Evolutionary conservation across 2,329 filamentous ascomycete species (phyloP), one percentile per base, ranked within the genome.

Genomic region (Sarocladiaceae sp.): DNA sequence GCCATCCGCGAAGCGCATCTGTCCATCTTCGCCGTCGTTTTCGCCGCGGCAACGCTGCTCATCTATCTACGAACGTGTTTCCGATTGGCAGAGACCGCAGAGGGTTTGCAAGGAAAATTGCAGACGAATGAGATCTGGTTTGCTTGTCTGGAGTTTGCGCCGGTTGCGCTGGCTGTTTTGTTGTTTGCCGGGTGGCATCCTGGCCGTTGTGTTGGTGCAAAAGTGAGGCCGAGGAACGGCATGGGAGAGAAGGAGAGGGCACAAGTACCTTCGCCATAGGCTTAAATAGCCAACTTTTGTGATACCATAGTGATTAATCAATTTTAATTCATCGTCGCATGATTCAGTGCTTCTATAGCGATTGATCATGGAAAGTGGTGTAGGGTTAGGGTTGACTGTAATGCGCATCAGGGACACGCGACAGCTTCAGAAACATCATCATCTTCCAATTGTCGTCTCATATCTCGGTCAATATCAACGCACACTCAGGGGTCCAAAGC

Each of bases 31-130:
- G 64, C 70, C 3, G 56, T 60, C 2, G 70, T 70, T 0, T 71
- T 80, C 50, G 58, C 67, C 1, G 57, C 67, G 1, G 75, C 76
- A 1, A 76, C 76, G 0, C 44, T 79, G 10, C 63, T 78, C 18
- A 66, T 82, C 2, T 79, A 77, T 55, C 56, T 82, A n/a, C 65
- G 78, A 49, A 80, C 77, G 1, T 71, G 69, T 49, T 81, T 81
- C 54, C 63, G 79, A 39, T 62, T 82, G n/a, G 74, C 75, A 1
- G 78, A 82, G 63, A 81, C 77, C 1, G 71, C 73, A 0, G 62
- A 80, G 56, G 78, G 78, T 0, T 58, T 81, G 3, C 66, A 66
- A 44, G 67, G 72, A 0, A 62, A 69, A 35, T 59, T 80, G 11
- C 73, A 70, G 46, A 73, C 70, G 1, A 70, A 78, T 59, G 78